A percentile compares a stretch with the other conserved stretches of the same genome.
Evolutionary conservation across 2,329 filamentous ascomycete species (phyloP).

Genomic region (Pseudogymnoascus sp.): DNA sequence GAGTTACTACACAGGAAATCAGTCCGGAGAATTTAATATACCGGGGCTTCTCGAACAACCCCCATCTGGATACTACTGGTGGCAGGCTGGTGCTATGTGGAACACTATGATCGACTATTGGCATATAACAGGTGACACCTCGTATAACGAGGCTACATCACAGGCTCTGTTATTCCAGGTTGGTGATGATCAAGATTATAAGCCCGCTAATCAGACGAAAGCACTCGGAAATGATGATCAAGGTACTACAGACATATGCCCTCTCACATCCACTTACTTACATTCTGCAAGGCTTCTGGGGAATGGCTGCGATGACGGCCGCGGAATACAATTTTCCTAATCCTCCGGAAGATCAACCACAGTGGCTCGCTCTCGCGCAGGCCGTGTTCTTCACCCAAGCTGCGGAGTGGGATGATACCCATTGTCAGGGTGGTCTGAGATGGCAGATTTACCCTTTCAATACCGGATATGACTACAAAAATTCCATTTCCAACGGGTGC

Average conservation of each 20-base stretch:
- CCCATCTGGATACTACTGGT: constrained; percentile 46
- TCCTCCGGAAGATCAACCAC: constrained; percentile 52
- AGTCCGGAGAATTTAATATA: constrained; percentile 35
- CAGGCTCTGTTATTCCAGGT: constrained; percentile 52
- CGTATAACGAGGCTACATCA: constrained; percentile 47
- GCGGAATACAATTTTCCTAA: constrained; percentile 70
- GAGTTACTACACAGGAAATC: constrained; percentile 35
- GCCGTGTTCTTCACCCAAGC: constrained; percentile 75
- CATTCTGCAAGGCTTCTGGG: constrained; percentile 59
- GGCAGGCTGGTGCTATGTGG: constrained; percentile 56
- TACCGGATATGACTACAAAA: constrained; percentile 54
- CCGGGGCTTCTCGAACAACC: constrained; percentile 42
- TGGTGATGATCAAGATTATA: constrained; percentile 48
- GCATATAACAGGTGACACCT: constrained; percentile 51
- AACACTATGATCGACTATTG: constrained; percentile 54
- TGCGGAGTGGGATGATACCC: constrained; percentile 56
- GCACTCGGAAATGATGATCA: constrained; percentile 32
- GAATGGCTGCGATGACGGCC: constrained; percentile 70
- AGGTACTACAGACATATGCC: constrained; percentile 14
- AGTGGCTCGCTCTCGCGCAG: constrained; percentile 72
- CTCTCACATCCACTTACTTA: neutral
- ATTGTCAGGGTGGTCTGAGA: constrained; percentile 66
- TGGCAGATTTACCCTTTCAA: constrained; percentile 84
- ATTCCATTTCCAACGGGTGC: constrained; percentile 60
- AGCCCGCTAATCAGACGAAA: constrained; percentile 40